Percentiles rank a stretch among this genome's conserved stretches.
Conservation (phyloP, 371 early-diverging fungal genomes). For the Smittium mucronatum region DNA sequence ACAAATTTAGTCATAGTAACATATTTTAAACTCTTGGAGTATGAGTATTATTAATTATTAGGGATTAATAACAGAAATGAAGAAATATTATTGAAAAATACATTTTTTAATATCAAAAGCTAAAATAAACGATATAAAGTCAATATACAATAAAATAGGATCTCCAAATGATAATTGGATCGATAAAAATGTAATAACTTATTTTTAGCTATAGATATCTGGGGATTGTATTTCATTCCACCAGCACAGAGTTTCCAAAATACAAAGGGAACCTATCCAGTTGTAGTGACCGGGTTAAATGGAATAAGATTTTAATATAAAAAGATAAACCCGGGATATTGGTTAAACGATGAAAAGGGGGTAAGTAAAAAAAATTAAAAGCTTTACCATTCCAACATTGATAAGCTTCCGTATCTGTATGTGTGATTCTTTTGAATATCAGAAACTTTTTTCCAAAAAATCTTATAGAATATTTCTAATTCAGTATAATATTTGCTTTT, state of each 20-base stretch:
- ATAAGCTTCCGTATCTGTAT: no score
- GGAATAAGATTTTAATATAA: no score
- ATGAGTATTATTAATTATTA: conserved; percentile 12
- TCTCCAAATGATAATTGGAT: background rate
- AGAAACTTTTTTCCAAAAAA: no score
- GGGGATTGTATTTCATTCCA: background rate
- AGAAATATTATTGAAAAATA: background rate
- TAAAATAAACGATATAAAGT: background rate
- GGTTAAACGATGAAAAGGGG: no score
- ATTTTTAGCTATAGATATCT: background rate
- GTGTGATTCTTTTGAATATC: no score
- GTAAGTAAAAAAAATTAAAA: no score
- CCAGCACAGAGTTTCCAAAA: background rate
- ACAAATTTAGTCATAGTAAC: background rate
- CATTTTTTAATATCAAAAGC: conserved; percentile 5
- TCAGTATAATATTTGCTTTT: no score
- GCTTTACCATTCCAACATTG: no score
- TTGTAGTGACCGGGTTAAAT: no score
- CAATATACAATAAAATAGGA: conserved; percentile 2
- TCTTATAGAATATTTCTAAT: no score
- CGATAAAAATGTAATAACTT: background rate
- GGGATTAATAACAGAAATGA: conserved; percentile 4
- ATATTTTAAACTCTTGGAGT: conserved; percentile 2
- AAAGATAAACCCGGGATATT: no score
- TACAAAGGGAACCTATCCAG: background rate